Base-by-base conservation (phyloP, 2,329 filamentous ascomycete genomes). In the Epichloe brachyelytri region DNA sequence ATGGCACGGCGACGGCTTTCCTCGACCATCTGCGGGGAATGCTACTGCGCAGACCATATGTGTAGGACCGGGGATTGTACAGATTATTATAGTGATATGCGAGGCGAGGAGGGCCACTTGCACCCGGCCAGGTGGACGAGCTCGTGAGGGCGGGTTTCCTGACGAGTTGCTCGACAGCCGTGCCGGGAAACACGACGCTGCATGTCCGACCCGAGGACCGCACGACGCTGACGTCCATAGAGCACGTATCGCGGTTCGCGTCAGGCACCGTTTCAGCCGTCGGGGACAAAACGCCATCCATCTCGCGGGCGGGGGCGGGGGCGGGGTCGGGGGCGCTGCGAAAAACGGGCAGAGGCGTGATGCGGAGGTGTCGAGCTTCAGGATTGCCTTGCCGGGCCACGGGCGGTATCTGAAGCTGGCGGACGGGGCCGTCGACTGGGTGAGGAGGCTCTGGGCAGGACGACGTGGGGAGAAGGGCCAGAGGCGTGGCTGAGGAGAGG, bases 241-340 rank as follows among this genome's bases (percentile, higher is more conserved):
- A 82, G 38, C 75, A 72, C 26, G 78, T 86, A 20, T 79, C 81
- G 2, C 74, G 71, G 55, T 81, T 83, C 20, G 79, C 83, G 5
- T 83, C 85, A 1, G 86, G 86, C 14, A 82, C 81, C 3, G 60
- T 85, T 2, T 82, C 73, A 6, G 83, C 85, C 1, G 79, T 88
- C 0, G 86, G 86, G 85, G 85, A 4, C 67, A 71, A n/a, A 78
- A 78, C 19, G 83, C 79, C 2, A 69, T 87, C 5, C 78, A 84
- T 60, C 75, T 74, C 46, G 78, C 75, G 2, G 83, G 84, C 15
- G 85, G 84, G 6, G 63, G 69, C 8, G 72, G 74, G 49, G 72
- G 72, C 74, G 49, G 72, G 2, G 83, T 84, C 14, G 85, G 84
- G 7, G 63, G 69, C 8, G 72, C 22, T 7, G 22, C 22, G 2